Base-by-base conservation (phyloP, 345 rosid genomes). In the Populus pruinosa region DNA sequence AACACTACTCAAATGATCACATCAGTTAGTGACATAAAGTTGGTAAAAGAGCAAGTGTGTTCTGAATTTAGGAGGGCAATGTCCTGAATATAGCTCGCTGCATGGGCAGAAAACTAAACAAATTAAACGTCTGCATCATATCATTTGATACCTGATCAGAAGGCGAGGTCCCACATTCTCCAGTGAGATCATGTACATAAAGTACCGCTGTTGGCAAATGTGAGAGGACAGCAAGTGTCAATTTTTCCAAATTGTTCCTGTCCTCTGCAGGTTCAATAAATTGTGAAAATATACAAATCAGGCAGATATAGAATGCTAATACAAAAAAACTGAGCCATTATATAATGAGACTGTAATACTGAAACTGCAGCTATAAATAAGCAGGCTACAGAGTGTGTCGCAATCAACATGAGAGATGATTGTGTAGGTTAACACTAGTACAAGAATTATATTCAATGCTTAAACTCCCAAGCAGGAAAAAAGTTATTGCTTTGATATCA, bases 121-220 rank as follows among this genome's bases (percentile, higher is more conserved):
- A 25, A 71, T 20, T 49, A 41, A 25, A 63, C 21, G 66, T 12
- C 70, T 23, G 67, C 12, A 31, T 20, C 36, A 17, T 8, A 21
- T 39, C 63, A 16, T 16, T 59, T 38, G 44, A 66, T 84, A 91
- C 99, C 99, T 95, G 98, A 86, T 93, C 92, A 83, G 98, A 93
- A 23, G 92, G 88, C 2, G 98, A 90, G 72, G 88, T 95, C 66
- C 99, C 99, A 74, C 99, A 95, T 82, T 93, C 96, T 86, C 99
- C 99, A 36, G 99, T 81, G 66, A 92, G 85, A 86, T 95, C 99
- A 71, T 95, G 99, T 75, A 95, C 99, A 85, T 90, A 93, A 36
- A 95, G 81, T 74, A 93, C 80, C 36, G 98, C 99, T 0, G 97
- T 95, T 44, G 99, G 99, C 86, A 95, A 83, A 86, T 95, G 96